Conservation (phyloP, 1,284 basidiomycete species). For the Ustilago loliicola region DNA sequence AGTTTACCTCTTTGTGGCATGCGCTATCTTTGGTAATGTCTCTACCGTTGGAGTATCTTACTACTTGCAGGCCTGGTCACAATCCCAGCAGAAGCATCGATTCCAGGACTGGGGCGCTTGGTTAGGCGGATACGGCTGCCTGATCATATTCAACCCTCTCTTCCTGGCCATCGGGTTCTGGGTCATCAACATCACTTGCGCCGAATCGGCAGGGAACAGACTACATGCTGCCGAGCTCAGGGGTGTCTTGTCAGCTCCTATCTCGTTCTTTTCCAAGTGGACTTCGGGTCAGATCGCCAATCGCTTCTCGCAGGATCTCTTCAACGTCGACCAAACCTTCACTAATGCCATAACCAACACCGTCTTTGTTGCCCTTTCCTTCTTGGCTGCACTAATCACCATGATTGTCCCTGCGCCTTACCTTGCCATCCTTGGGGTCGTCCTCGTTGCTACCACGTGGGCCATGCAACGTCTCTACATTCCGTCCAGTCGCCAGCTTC, state of each 20-base stretch:
- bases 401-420: constrained; percentile 57
- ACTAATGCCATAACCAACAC: constrained; percentile 31
- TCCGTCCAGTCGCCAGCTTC: constrained; percentile 55
- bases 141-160: constrained; percentile 13
- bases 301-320: constrained; percentile 61
- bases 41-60: constrained; percentile 18
- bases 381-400: constrained; percentile 29
- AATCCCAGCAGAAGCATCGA: constrained; percentile 28
- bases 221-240: constrained; percentile 42
- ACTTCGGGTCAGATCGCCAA: constrained; percentile 55
- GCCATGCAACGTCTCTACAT: constrained; percentile 52
- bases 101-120: constrained; percentile 31
- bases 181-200: constrained; percentile 9
- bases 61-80: constrained; percentile 47
- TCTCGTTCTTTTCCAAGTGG: constrained; percentile 54
- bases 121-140: constrained; percentile 25
- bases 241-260: constrained; percentile 42
- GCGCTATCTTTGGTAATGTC: not conserved
- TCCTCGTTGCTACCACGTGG: constrained; percentile 22
- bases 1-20: not conserved
- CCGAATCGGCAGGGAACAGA: constrained; percentile 30
- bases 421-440: constrained; percentile 24
- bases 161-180: constrained; percentile 27
- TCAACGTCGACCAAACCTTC: constrained; percentile 49
- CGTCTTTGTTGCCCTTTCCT: constrained; percentile 3